Conservation (phyloP, 352 stramenopile genomes). For the Phytophthora pini region DNA sequence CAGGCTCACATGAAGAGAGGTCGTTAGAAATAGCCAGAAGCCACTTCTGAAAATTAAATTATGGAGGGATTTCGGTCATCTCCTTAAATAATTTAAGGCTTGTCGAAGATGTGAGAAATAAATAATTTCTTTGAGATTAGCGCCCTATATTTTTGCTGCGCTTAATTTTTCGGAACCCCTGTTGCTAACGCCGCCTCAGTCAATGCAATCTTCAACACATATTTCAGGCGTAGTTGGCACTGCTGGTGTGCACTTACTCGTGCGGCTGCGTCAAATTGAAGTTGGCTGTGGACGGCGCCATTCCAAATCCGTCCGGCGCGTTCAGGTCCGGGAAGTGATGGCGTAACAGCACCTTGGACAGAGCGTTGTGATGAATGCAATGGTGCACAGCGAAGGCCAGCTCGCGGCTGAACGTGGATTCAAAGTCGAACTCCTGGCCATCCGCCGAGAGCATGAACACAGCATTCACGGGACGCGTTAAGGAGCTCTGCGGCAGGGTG, state of each 20-base stretch:
- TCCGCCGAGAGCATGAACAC: constrained; percentile 85
- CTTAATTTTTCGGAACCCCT: too few relatives aligned
- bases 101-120: too few relatives aligned
- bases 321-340: constrained; percentile 64
- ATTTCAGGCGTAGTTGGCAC: too few relatives aligned
- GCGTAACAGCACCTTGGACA: constrained; percentile 76
- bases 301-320: constrained; percentile 64
- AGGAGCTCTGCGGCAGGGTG: constrained; percentile 30
- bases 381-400: constrained; percentile 88
- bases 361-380: constrained; percentile 87
- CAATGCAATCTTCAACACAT: too few relatives aligned
- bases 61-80: too few relatives aligned
- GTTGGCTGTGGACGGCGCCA: constrained; percentile 82
- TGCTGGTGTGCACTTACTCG: background rate
- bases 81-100: too few relatives aligned
- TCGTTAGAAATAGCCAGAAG: too few relatives aligned
- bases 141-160: too few relatives aligned
- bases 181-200: too few relatives aligned
- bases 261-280: constrained; percentile 30
- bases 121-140: too few relatives aligned
- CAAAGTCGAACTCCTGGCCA: constrained; percentile 70
- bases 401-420: constrained; percentile 77
- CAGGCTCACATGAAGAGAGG: too few relatives aligned
- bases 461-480: constrained; percentile 45
- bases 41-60: too few relatives aligned